phyloP scores from a whole-genome alignment of 306 rosid species.

The Inga oerstediana region DNA sequence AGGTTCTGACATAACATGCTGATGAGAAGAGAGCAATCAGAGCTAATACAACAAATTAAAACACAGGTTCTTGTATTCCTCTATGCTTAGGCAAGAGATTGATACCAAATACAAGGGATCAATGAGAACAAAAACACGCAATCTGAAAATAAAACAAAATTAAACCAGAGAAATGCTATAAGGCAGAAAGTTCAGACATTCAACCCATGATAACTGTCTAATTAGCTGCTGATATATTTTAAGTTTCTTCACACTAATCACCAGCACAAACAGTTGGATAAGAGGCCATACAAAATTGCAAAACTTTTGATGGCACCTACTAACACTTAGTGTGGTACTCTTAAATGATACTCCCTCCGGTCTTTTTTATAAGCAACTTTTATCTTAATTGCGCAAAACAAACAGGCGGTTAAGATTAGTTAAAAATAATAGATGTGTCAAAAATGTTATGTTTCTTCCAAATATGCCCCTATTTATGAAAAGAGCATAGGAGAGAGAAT shows the following conservation, averaged over 20 bases:
- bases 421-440: too few species aligned
- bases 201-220: not conserved
- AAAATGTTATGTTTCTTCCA: too few species aligned
- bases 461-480: too few species aligned
- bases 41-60: slow-evolving; percentile 26
- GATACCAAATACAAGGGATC: slow-evolving; percentile 3
- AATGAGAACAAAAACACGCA: slow-evolving; percentile 13
- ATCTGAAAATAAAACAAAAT: not conserved
- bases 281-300: slow-evolving; percentile 3
- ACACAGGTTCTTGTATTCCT: slow-evolving; percentile 4
- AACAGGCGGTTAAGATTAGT: too few species aligned
- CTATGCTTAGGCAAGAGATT: not conserved
- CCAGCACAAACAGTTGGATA: slow-evolving; percentile 20
- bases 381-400: too few species aligned
- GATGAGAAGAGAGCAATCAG: slow-evolving; percentile 41
- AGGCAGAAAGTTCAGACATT: slow-evolving; percentile 15
- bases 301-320: not conserved
- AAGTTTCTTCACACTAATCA: not conserved
- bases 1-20: slow-evolving; percentile 89
- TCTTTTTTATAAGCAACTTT: too few species aligned
- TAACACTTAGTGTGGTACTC: not conserved
- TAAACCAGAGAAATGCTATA: slow-evolving; percentile 5
- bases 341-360: not conserved
- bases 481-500: too few species aligned
- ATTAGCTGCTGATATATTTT: not conserved